A percentile compares a stretch with the other conserved stretches of the same genome.
phyloP scores from a whole-genome alignment of 495 filamentous ascomycete species.

The Pseudevernia furfuracea region DNA sequence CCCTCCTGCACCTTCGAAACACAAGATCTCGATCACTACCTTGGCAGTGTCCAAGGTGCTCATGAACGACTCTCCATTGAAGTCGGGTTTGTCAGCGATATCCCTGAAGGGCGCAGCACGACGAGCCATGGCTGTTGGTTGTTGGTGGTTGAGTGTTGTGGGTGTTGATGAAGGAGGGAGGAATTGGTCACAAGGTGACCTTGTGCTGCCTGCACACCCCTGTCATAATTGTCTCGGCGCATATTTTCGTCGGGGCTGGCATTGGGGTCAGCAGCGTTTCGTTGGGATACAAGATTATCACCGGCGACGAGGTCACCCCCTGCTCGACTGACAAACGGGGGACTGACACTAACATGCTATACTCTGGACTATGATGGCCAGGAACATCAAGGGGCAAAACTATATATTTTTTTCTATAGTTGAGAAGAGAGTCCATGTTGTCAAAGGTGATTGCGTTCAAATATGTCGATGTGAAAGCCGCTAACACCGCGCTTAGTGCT shows the following conservation, averaged over 20 bases:
- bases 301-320: constrained; percentile 1
- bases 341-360: not conserved
- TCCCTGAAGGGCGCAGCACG: not conserved
- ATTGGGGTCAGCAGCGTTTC: not conserved
- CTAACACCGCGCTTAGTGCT: not conserved
- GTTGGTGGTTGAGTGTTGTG: not conserved
- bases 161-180: not conserved
- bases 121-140: not conserved
- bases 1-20: not conserved
- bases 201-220: not conserved
- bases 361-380: not conserved
- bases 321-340: not conserved
- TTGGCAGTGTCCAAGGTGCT: not conserved
- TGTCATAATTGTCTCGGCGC: not conserved
- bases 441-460: not conserved
- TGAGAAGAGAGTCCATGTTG: not conserved
- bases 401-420: not conserved
- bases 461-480: not conserved
- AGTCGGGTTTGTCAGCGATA: not conserved
- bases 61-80: not conserved
- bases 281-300: constrained; percentile 1
- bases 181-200: not conserved
- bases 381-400: not conserved
- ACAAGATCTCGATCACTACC: not conserved
- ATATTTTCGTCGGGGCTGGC: not conserved